Evolutionary conservation across 2,329 filamentous ascomycete species (phyloP).

Genomic region (Trichophaea hybrida): DNA sequence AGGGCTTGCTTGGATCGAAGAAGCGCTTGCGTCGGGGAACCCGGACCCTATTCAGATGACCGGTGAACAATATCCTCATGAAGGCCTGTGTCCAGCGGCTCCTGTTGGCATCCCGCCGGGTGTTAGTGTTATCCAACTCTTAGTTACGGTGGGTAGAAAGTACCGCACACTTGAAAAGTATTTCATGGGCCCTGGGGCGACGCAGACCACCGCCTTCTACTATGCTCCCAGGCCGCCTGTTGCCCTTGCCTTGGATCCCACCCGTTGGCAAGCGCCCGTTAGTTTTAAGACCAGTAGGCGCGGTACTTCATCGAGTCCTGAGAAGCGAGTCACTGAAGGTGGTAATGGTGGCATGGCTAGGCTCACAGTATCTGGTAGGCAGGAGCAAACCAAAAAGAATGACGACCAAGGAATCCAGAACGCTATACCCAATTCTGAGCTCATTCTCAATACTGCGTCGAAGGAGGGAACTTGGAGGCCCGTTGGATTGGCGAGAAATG

Average conservation of each 20-base stretch:
- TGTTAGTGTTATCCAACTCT: not conserved
- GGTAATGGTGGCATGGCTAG: too few species aligned
- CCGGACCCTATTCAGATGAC: not conserved
- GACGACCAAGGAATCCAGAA: too few species aligned
- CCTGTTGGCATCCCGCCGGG: not conserved
- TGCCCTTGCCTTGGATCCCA: not conserved
- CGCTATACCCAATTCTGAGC: too few species aligned
- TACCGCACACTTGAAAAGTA: slow-evolving; percentile 18
- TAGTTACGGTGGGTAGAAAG: slow-evolving; percentile 13
- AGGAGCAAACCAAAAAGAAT: too few species aligned
- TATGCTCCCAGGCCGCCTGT: not conserved
- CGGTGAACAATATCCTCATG: not conserved
- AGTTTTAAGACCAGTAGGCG: too few species aligned
- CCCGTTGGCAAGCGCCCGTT: not conserved
- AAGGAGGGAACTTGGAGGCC: slow-evolving; percentile 7
- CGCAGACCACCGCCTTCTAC: not conserved
- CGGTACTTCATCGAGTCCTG: too few species aligned
- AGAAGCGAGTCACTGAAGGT: too few species aligned
- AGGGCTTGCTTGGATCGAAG: not conserved
- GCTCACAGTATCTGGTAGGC: too few species aligned
- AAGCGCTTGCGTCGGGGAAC: not conserved
- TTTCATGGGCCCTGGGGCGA: slow-evolving; percentile 4
- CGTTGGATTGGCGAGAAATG: slow-evolving; percentile 10
- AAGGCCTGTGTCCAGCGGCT: not conserved
- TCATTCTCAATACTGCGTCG: too few species aligned